phyloP scores from a whole-genome alignment of 163 green algal genomes.

The Scenedesmus sp. region DNA sequence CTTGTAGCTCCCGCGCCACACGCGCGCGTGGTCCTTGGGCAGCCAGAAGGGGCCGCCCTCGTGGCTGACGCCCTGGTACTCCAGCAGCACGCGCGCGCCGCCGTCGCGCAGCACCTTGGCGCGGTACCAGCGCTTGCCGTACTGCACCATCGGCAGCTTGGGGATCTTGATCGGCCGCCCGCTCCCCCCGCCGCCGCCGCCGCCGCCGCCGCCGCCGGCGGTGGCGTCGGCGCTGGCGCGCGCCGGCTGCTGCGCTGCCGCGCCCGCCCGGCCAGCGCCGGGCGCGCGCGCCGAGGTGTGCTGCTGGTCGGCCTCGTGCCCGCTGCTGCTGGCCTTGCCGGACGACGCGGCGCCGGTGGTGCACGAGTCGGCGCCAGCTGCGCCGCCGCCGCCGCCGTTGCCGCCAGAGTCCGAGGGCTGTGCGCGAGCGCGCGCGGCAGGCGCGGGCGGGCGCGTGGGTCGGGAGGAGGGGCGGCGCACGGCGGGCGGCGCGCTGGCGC shows the following conservation, averaged over 20 bases:
- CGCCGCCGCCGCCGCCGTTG: no score
- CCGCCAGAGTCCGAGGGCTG: conserved; percentile 41
- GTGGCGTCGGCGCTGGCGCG: background rate
- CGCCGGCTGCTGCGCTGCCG: background rate
- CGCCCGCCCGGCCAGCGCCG: background rate
- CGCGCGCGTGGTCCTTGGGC: conserved; percentile 61
- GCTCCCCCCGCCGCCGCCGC: conserved; percentile 4
- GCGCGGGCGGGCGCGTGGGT: no score
- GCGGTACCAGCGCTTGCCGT: conserved; percentile 65
- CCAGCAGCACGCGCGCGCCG: conserved; percentile 52
- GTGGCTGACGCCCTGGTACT: conserved; percentile 72
- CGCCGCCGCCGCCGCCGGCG: background rate
- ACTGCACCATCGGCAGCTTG: conserved; percentile 73
- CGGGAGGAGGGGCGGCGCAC: background rate
- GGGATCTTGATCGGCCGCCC: conserved; percentile 52
- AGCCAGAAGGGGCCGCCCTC: conserved; percentile 70
- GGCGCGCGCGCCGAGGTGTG: conserved; percentile 17
- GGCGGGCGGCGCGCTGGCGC: background rate
- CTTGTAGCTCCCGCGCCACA: conserved; percentile 88
- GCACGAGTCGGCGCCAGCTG: conserved; percentile 29
- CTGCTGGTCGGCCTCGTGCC: conserved; percentile 35
- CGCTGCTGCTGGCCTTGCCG: conserved; percentile 36
- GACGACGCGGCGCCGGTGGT: conserved; percentile 23
- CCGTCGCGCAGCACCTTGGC: conserved; percentile 61
- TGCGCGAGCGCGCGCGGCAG: background rate